Base-by-base conservation (phyloP, 1,284 basidiomycete genomes). In the Apiotrichum porosum region DNA sequence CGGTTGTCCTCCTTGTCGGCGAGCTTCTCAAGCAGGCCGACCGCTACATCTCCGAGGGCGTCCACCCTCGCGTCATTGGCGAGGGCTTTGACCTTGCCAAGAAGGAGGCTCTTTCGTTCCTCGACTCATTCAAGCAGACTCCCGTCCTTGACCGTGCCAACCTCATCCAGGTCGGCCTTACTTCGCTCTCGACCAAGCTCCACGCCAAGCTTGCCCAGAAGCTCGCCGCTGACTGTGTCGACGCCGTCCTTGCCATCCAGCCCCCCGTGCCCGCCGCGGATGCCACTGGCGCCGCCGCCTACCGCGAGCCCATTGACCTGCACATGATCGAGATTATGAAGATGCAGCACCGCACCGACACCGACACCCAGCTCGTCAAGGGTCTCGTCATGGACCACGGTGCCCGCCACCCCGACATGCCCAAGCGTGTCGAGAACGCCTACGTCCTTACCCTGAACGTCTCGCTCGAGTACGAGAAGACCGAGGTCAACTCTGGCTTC, bases 301-400 rank as follows among this genome's bases (percentile, higher is more conserved):
- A 81, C 77, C 79, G 80, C 46, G 83, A 90, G 63, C 92, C 93
- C 38, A 95, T 99, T 68, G 95, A 99, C 77, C 77, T 99, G 56
- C 94, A 98, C 77, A 99, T 99, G 95, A 80, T 99, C 48, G 95
- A 99, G 75, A 85, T 98, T 63, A 98, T 98, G 94, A 98, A 98
- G 79, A 99, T 99, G 95, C 94, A 97, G 74, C 95, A 99, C 78
- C 86, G 92, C 67, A 93, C 87, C 44, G 92, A 95, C 51, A 92
- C 90, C 37, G 95, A 99, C 75, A 98, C 95, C n/a, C 88, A 95
- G 71, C 83, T 99, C 42, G 79, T 99, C 62, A 86, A 88, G 61
- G 95, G 95, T 44, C 80, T 98, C 49, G 95, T 99, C 39, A 79
- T 99, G 64, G 80, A 81, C 61, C 72, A 99, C 71, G 95, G 95